Evolutionary conservation across 176 grass and related monocot genomes (phyloP).

Genomic region (Cenchrus fungigraminus): DNA sequence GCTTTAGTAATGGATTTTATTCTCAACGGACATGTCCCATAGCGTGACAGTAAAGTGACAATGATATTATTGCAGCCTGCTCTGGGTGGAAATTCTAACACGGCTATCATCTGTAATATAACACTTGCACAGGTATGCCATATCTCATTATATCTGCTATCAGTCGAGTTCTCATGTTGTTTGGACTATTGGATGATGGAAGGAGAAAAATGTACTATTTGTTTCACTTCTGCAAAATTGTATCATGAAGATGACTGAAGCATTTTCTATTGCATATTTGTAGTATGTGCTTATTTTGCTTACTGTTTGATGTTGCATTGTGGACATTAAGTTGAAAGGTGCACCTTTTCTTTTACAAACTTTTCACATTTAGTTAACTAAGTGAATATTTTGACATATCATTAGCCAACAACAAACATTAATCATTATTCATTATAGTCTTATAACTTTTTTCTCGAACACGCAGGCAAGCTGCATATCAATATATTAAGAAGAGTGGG

Average conservation of each 20-base stretch:
- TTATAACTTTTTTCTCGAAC: neutral
- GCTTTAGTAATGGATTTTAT: conserved; percentile 42
- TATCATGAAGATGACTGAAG: neutral
- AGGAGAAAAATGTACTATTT: conserved; percentile 21
- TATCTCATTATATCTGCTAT: conserved; percentile 12
- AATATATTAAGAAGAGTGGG: too few species aligned
- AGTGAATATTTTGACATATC: neutral
- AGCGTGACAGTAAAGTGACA: conserved; percentile 93
- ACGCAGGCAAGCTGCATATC: too few species aligned
- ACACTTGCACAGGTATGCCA: conserved; percentile 81
- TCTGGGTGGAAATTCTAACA: conserved; percentile 94
- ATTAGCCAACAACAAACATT: neutral
- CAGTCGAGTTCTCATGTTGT: conserved; percentile 10
- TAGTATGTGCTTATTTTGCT: conserved; percentile 20
- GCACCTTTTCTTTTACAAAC: conserved; percentile 6
- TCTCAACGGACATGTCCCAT: conserved; percentile 88
- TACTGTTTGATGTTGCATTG: neutral
- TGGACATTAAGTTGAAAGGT: conserved; percentile 34
- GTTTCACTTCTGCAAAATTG: conserved; percentile 8
- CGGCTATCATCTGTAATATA: conserved; percentile 97
- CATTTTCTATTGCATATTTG: conserved; percentile 15
- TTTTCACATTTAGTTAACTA: neutral
- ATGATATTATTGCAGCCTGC: conserved; percentile 80
- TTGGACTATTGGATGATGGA: conserved; percentile 8
- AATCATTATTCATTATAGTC: neutral